Evolutionary conservation across 225 moss, liverwort and hornwort species (phyloP).

Genomic region (Takakia lepidozioides): DNA sequence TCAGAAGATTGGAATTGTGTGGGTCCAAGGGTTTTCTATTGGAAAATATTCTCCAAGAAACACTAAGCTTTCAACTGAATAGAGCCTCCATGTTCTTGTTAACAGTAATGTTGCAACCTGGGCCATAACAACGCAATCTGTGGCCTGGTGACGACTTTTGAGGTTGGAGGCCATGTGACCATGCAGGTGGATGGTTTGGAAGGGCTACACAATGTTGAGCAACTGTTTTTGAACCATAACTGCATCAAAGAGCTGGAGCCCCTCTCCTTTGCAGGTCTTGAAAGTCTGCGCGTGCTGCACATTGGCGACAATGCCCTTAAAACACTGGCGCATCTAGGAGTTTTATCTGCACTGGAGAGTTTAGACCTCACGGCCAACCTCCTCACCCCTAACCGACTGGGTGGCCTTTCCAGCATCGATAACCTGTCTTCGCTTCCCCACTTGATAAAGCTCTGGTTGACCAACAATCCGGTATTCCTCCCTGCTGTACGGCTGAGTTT

Average conservation of each 20-base stretch:
- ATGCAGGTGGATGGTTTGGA: conserved; percentile 87
- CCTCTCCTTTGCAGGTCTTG: conserved; percentile 52
- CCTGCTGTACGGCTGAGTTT: no score
- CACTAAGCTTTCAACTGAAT: background rate
- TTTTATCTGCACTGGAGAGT: conserved; percentile 51
- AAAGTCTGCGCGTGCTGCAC: conserved; percentile 50
- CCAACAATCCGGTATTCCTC: conserved; percentile 75
- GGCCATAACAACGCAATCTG: no score
- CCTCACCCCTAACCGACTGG: conserved; percentile 75
- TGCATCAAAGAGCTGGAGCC: conserved; percentile 77
- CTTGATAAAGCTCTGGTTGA: conserved; percentile 66
- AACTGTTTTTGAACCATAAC: conserved; percentile 74
- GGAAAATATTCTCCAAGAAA: no score
- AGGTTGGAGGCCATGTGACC: no score
- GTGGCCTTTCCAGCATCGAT: conserved; percentile 82
- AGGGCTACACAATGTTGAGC: conserved; percentile 51
- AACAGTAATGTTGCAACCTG: no score
- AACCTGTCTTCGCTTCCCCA: conserved; percentile 54
- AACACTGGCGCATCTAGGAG: conserved; percentile 49
- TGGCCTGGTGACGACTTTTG: no score
- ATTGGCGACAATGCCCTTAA: conserved; percentile 74
- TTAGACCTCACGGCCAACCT: conserved; percentile 75
- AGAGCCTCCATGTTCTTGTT: background rate
- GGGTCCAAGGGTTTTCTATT: no score
- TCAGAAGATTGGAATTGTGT: no score